These are phyloP conservation scores for Dioscorea alata DNA, from an alignment of 106 monocot species.

Conservation along the genomic window DNA sequence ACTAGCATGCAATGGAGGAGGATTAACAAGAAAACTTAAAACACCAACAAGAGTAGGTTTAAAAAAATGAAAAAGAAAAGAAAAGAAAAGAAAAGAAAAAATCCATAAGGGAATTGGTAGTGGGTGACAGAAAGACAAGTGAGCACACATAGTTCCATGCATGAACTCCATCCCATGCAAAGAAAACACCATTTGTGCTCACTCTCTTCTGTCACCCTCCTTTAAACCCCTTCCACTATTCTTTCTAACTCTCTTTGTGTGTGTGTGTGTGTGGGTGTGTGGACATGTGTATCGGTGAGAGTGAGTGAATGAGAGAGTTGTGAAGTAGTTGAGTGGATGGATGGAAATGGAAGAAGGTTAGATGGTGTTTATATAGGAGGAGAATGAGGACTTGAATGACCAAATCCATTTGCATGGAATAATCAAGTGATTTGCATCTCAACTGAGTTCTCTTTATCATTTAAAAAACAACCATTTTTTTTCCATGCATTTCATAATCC, in stretches of 20 bases:
- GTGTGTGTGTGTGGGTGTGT: too few species aligned
- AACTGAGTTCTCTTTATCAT: neutral
- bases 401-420: neutral
- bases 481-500: too few species aligned
- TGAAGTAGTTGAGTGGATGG: neutral
- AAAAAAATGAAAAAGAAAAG: too few species aligned
- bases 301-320: too few species aligned
- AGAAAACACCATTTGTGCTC: conserved; percentile 7
- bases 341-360: neutral
- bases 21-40: too few species aligned
- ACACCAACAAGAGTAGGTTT: too few species aligned
- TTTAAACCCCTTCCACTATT: neutral
- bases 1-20: too few species aligned
- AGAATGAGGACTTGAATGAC: neutral
- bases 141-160: conserved; percentile 8
- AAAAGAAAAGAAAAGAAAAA: too few species aligned
- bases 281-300: too few species aligned
- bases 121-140: conserved; percentile 10
- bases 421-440: neutral
- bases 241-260: too few species aligned
- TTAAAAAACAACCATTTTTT: neutral
- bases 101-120: neutral
- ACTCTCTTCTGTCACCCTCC: neutral
- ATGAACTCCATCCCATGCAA: conserved; percentile 7
- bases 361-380: neutral